Base-by-base conservation (phyloP, 257 asterid genomes). In the Prunella vulgaris region DNA sequence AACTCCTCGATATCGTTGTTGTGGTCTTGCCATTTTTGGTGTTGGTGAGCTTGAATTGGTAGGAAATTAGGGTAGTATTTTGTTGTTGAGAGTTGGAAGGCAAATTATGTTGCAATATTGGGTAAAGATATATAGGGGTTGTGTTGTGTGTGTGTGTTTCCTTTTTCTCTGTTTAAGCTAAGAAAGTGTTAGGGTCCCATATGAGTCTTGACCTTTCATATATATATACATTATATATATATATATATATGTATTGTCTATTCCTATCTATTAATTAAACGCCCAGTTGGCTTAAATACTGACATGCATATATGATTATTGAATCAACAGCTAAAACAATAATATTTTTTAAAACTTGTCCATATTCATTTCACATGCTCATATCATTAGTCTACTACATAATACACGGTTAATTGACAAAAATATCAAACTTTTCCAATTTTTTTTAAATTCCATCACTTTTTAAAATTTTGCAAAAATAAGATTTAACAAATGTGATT, bases 1-100 rank as follows among this genome's bases (percentile, higher is more conserved):
- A 59, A 89, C 95, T 10, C 96, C 96, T 5, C 95, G 87, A 58
- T 79, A 88, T 2, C 90, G 82, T 13, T 81, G 93, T 61, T 86
- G 90, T 0, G 83, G 79, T 76, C 84, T 70, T 21, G 79, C 83
- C 96, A 88, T 88, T 68, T 18, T 59, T 74, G 49, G 28, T 68
- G 15, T 4, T 38, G 32, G 5, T 46, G 5, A 28, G 20, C 22
- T 66, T 2, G 44, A 9, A 10, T 30, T 8, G 18, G 15, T 15
- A 18, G 24, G 65, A 51, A 17, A 52, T 10, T 38, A n/a, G 44
- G 60, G 76, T 15, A 25, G 5, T 28, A 14, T 5, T 54, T 60
- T n/a, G 40, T 44, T 59, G 60, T 12, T 35, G 63, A 69, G 33
- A 44, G 4, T 12, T 35, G 5, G 35, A 25, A 10, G 24, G 46